phyloP scores from a whole-genome alignment of 1,139 yeast species.

The Debaryomycetaceae sp. region DNA sequence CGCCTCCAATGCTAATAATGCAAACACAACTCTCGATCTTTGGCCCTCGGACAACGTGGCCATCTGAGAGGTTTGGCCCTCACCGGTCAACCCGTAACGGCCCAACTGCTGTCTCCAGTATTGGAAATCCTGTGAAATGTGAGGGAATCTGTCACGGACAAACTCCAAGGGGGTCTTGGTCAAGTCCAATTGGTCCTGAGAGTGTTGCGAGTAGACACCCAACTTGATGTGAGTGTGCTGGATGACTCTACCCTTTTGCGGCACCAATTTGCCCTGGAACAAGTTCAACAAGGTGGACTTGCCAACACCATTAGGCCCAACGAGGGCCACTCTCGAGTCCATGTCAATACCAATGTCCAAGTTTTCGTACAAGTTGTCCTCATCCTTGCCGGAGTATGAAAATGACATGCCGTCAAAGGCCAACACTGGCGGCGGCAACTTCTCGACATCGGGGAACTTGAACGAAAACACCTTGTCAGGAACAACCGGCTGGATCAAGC shows the following conservation, averaged over 20 bases:
- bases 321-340: constrained; percentile 98
- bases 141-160: constrained; percentile 88
- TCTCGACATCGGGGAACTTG: constrained; percentile 93
- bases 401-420: constrained; percentile 95
- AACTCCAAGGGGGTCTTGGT: constrained; percentile 94
- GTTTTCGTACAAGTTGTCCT: constrained; percentile 84
- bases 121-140: constrained; percentile 94
- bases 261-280: constrained; percentile 90
- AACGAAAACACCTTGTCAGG: constrained; percentile 91
- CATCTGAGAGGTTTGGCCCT: constrained; percentile 97
- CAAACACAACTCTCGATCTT: constrained; percentile 98
- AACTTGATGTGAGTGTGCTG: constrained; percentile 96
- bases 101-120: constrained; percentile 99
- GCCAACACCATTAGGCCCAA: constrained; percentile 99
- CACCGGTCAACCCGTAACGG: constrained; percentile 97
- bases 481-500: constrained; percentile 88
- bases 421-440: constrained; percentile 97
- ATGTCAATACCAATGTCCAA: constrained; percentile 97
- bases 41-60: constrained; percentile 98
- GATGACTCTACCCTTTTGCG: constrained; percentile 92
- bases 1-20: constrained; percentile 87
- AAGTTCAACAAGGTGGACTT: constrained; percentile 92
- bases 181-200: constrained; percentile 95
- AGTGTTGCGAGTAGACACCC: constrained; percentile 98
- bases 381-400: constrained; percentile 82